phyloP scores from a whole-genome alignment of 768 basidiomycete species.

The Leucocoprinus leucothites region DNA sequence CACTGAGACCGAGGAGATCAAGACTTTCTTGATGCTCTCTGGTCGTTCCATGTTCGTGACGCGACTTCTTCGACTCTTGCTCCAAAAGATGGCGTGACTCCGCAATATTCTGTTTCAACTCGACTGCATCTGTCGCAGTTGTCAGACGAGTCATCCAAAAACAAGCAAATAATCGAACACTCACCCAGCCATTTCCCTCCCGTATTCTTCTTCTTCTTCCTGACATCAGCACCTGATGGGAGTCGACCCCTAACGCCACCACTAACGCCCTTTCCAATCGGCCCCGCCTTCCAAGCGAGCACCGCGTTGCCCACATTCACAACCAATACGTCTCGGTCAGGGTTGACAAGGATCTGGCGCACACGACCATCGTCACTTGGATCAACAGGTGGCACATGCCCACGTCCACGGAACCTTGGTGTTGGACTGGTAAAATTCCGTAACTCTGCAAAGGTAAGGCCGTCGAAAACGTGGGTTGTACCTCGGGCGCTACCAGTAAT shows the following conservation, averaged over 20 bases:
- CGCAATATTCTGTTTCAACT: slow-evolving; percentile 58
- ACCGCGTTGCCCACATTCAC: slow-evolving; percentile 59
- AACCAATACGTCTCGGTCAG: slow-evolving; percentile 52
- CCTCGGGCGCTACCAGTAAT: slow-evolving; percentile 67
- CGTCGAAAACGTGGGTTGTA: slow-evolving; percentile 59
- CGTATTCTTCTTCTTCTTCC: slow-evolving; percentile 30
- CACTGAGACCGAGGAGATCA: slow-evolving; percentile 65
- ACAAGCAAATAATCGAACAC: slow-evolving; percentile 15
- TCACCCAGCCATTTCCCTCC: slow-evolving; percentile 46
- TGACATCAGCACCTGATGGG: slow-evolving; percentile 20
- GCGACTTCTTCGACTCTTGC: slow-evolving; percentile 40
- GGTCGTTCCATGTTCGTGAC: slow-evolving; percentile 42
- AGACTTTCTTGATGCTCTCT: slow-evolving; percentile 57
- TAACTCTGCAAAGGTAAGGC: slow-evolving; percentile 55
- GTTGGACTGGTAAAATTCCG: slow-evolving; percentile 52
- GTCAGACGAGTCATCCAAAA: slow-evolving; percentile 7
- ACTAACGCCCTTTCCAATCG: slow-evolving; percentile 24
- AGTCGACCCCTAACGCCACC: slow-evolving; percentile 32
- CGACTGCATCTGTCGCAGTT: slow-evolving; percentile 49
- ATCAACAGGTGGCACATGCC: slow-evolving; percentile 15
- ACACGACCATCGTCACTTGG: slow-evolving; percentile 41
- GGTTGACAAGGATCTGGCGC: slow-evolving; percentile 52
- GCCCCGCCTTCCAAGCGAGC: slow-evolving; percentile 66
- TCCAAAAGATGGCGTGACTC: slow-evolving; percentile 55
- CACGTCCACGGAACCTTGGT: slow-evolving; percentile 27